phyloP scores from a whole-genome alignment of 495 filamentous ascomycete genomes.

The Beverwykella pulmonaria region DNA sequence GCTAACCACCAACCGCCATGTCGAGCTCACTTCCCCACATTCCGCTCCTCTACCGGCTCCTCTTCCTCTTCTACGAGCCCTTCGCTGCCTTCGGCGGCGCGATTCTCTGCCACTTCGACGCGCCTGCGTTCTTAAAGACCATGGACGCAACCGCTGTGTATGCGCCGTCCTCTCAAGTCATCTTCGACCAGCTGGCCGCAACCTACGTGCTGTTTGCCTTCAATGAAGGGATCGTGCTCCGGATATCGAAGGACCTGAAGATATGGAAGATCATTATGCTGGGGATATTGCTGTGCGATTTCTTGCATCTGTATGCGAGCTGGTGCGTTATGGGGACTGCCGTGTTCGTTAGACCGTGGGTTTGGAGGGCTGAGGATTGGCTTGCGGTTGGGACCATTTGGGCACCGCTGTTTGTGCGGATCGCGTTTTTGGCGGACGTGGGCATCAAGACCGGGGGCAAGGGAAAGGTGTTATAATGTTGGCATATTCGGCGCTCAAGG shows the following conservation, averaged over 20 bases:
- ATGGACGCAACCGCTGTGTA: constrained; percentile 34
- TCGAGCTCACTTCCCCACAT: constrained; percentile 22
- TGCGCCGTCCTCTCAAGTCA: constrained; percentile 31
- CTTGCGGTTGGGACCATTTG: constrained; percentile 37
- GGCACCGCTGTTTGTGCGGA: constrained; percentile 36
- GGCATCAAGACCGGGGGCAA: constrained; percentile 29
- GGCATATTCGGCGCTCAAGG: background rate
- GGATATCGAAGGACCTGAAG: constrained; percentile 35
- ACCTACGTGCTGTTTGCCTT: constrained; percentile 41
- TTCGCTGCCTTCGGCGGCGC: constrained; percentile 40
- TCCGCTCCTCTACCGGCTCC: constrained; percentile 41
- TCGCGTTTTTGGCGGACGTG: constrained; percentile 35
- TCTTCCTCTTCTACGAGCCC: constrained; percentile 45
- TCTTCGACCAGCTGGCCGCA: constrained; percentile 43
- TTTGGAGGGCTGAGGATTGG: constrained; percentile 43
- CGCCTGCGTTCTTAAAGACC: constrained; percentile 35
- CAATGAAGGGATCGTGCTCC: constrained; percentile 41
- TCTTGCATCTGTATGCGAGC: constrained; percentile 39
- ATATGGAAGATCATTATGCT: constrained; percentile 41
- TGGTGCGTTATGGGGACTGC: constrained; percentile 32
- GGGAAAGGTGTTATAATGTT: background rate
- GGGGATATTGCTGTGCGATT: constrained; percentile 42
- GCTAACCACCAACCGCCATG: background rate
- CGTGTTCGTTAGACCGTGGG: constrained; percentile 29
- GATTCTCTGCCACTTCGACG: constrained; percentile 35